Conservation (phyloP, 164 flowering plant genomes). For the Umbellularia californica region DNA sequence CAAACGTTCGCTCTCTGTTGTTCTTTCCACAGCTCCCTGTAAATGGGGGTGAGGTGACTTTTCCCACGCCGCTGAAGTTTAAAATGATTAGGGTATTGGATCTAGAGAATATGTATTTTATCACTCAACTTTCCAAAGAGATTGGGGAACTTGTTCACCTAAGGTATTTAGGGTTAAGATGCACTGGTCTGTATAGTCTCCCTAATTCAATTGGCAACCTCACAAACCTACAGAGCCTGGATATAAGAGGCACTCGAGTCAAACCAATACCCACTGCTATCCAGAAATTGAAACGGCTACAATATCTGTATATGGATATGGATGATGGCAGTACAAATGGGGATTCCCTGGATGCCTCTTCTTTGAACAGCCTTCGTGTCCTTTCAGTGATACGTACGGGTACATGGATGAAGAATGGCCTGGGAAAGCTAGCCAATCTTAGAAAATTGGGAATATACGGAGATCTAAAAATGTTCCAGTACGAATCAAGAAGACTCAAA, state of each 20-base stretch:
- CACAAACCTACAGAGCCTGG: not conserved
- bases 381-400: not conserved
- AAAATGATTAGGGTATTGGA: slow-evolving; percentile 1
- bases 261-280: not conserved
- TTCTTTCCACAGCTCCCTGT: not conserved
- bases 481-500: not conserved
- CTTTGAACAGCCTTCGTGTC: not conserved
- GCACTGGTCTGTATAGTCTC: not conserved
- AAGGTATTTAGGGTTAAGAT: not conserved
- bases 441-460: not conserved
- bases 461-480: not conserved
- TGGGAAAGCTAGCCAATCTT: not conserved
- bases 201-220: not conserved
- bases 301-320: not conserved
- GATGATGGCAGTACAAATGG: not conserved
- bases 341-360: not conserved
- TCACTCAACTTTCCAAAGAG: not conserved
- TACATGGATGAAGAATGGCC: not conserved
- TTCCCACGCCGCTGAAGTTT: not conserved
- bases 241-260: not conserved
- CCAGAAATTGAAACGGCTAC: not conserved
- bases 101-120: not conserved
- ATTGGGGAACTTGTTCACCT: not conserved
- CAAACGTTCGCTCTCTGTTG: not conserved
- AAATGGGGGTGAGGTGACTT: not conserved